Evolutionary conservation across 148 eudicot genomes (phyloP), one percentile per base, ranked within the genome.

Genomic region (Rhododendron vialii): DNA sequence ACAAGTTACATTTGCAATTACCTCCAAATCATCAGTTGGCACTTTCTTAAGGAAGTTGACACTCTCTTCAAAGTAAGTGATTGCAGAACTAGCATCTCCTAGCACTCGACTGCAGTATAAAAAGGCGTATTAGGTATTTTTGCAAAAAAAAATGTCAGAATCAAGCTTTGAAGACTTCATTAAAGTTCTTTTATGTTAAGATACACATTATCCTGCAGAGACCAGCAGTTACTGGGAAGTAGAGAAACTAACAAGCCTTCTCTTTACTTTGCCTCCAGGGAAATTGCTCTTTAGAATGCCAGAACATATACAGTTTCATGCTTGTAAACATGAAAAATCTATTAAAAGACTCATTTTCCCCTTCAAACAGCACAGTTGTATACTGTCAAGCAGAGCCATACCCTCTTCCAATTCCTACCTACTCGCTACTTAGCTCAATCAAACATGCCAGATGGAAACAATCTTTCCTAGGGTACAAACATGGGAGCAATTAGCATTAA

Each of bases 11-110:
- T 30, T 13, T 9, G 50, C 59, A 77, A 8, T 85, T 85, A 96
- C 99, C 98, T 97, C 99, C 85, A 88, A 83, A 88, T 96, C 97
- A 74, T 92, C 95, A 35, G 90, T 67, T 18, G 94, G 91, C 55
- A 92, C 87, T 91, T 91, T 94, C 73, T 90, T 89, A 88, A 96
- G 91, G 92, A 93, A 93, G 30, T 30, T 88, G 36, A 91, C 96
- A 86, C 99, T 96, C 89, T 96, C 99, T 85, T 96, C 94, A 88
- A 97, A 97, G 90, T 94, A 95, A 81, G 91, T 87, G 78, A 95
- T 89, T 14, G 99, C 99, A 86, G 95, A 93, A 84, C 88, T 87
- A 88, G 92, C 88, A 89, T 97, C 99, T 78, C 98, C 99, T 76
- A 89, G 87, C 47, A 98, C 98, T 86, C 98, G 96, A 88, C 99